These are phyloP conservation scores for Scalesia atractyloides DNA, from an alignment of 129 eudicot genomes.

Conservation along the genomic window DNA sequence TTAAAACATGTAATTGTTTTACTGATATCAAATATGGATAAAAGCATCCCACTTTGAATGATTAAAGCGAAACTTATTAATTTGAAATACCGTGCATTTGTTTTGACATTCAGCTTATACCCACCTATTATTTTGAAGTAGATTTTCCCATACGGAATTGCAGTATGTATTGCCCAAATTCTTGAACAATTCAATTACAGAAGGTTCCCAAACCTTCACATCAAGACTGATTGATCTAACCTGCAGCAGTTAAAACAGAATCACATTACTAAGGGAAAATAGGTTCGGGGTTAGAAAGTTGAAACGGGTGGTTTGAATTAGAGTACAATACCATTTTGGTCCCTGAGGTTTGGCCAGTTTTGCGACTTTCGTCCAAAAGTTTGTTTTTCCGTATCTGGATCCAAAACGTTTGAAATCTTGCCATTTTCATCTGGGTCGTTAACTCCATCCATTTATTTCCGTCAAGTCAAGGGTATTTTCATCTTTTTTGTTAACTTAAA, in stretches of 20 bases:
- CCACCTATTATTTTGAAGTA: slow-evolving; percentile 51
- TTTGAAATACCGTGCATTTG: not conserved
- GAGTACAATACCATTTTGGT: too few species aligned
- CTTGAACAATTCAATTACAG: slow-evolving; percentile 70
- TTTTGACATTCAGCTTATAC: slow-evolving; percentile 27
- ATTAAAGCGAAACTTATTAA: not conserved
- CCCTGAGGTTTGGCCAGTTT: too few species aligned
- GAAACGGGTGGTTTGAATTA: not conserved
- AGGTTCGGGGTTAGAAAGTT: not conserved
- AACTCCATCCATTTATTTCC: too few species aligned
- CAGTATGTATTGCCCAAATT: slow-evolving; percentile 77
- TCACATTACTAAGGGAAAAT: not conserved
- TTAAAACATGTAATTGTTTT: slow-evolving; percentile 5
- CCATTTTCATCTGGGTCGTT: too few species aligned
- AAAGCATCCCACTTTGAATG: slow-evolving; percentile 1
- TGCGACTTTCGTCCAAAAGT: too few species aligned
- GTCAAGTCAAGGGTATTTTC: too few species aligned
- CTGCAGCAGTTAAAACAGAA: slow-evolving; percentile 40
- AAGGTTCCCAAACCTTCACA: slow-evolving; percentile 97
- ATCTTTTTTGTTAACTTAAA: too few species aligned
- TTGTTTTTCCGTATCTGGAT: too few species aligned
- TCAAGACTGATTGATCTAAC: slow-evolving; percentile 90
- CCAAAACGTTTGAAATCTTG: too few species aligned
- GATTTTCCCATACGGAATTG: slow-evolving; percentile 92
- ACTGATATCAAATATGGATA: not conserved